phyloP scores from a whole-genome alignment of 1,284 basidiomycete species.

The Apiotrichum montevideense region DNA sequence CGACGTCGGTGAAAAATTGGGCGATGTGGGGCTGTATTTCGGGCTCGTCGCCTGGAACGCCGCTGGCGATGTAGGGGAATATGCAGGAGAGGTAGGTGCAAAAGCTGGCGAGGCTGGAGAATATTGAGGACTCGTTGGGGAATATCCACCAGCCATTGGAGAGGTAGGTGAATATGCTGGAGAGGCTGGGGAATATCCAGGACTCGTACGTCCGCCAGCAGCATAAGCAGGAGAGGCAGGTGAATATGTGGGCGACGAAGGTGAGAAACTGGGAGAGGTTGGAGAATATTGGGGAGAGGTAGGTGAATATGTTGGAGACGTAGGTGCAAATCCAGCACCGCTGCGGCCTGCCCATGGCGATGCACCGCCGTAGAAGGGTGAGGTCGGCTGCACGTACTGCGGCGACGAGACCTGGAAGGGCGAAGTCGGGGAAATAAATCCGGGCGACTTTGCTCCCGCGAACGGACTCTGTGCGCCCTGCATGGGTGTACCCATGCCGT shows the following conservation, averaged over 20 bases:
- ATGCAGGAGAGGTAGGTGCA: conserved; percentile 54
- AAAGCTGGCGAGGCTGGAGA: conserved; percentile 39
- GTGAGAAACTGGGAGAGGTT: conserved; percentile 70
- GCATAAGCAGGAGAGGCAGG: conserved; percentile 70
- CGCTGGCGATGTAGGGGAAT: conserved; percentile 51
- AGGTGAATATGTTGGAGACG: conserved; percentile 70
- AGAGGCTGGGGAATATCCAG: conserved; percentile 35
- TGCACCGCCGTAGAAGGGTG: conserved; percentile 58
- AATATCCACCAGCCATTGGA: conserved; percentile 20
- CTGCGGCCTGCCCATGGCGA: conserved; percentile 63
- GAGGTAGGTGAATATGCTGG: conserved; percentile 28
- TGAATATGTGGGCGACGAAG: conserved; percentile 32
- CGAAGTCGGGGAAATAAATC: conserved; percentile 81
- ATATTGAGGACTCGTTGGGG: conserved; percentile 25
- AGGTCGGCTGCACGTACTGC: conserved; percentile 58
- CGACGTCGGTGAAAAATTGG: conserved; percentile 36
- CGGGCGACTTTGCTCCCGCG: conserved; percentile 56
- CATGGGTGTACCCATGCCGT: conserved; percentile 40
- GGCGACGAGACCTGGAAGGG: conserved; percentile 54
- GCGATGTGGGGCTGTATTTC: conserved; percentile 53
- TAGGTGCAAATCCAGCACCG: conserved; percentile 51
- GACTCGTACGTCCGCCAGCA: conserved; percentile 22
- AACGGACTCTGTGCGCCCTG: conserved; percentile 76
- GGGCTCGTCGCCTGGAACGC: conserved; percentile 78
- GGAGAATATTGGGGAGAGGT: conserved; percentile 86